Evolutionary conservation across 1,139 yeast species (phyloP), one percentile per base, ranked within the genome.

Genomic region (Martiniozyma asiatica): DNA sequence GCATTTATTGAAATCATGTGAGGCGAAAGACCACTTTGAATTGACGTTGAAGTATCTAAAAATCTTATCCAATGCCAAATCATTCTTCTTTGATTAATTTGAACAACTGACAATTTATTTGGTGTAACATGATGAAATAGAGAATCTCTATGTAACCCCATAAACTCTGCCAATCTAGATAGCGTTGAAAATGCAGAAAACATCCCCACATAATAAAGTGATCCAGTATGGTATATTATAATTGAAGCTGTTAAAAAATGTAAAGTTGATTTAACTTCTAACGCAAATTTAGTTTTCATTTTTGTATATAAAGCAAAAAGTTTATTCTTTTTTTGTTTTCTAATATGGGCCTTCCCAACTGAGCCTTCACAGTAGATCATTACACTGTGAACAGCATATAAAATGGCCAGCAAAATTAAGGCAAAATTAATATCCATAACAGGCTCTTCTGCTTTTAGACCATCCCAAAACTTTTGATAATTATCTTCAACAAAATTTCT

Each of bases 131-230:
- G 33, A 33, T 39, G 41, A 10, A 39, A 12, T 4, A 37, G 8
- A 6, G 42, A 40, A 23, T 39, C 42, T 31, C 41, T 31, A 32
- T 36, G 42, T 8, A 39, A 20, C 1, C 42, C 41, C 40, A 39
- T 37, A 13, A 25, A 37, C 25, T 37, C 42, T 1, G 42, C 41
- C 14, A 35, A 36, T 17, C 42, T 34, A 4, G 41, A 24, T 9
- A 39, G 20, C 8, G 31, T 32, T 4, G 41, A 37, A 5, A 41
- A 37, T 11, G 29, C 33, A 4, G 42, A 27, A 25, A 37, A 37
- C 12, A 37, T 22, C 1, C 38, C 41, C 10, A 37, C 20, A 31
- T 35, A 34, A 23, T 37, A 37, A 9, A 37, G 31, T 22, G 31
- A 26, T 10, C 41, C 34, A 12, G 35, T 35, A 11, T 34, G 37